These are phyloP conservation scores for Fagopyrum homotropicum DNA, from an alignment of 148 eudicot genomes.

Conservation along the genomic window DNA sequence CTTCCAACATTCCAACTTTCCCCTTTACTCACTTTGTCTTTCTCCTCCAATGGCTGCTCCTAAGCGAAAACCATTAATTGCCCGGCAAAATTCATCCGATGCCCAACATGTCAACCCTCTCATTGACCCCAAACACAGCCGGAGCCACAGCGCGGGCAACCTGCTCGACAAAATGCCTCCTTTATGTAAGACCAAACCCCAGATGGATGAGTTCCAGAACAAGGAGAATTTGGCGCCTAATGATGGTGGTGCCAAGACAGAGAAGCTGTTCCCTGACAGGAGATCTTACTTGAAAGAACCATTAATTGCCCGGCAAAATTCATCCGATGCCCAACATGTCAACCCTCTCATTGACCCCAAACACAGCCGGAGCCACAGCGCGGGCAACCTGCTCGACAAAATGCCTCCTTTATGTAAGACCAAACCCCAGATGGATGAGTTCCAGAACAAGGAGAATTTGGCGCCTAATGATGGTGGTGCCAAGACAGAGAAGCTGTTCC, in stretches of 20 bases:
- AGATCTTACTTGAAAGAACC: slow-evolving; percentile 30
- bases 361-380: slow-evolving; percentile 37
- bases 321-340: slow-evolving; percentile 40
- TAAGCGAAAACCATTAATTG: slow-evolving; percentile 36
- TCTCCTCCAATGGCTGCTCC: slow-evolving; percentile 36
- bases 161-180: slow-evolving; percentile 4
- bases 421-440: background rate
- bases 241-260: slow-evolving; percentile 14
- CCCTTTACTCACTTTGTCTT: background rate
- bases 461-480: slow-evolving; percentile 19
- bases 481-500: slow-evolving; percentile 17
- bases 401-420: slow-evolving; percentile 17
- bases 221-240: slow-evolving; percentile 51
- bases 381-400: slow-evolving; percentile 14
- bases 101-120: slow-evolving; percentile 56
- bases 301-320: slow-evolving; percentile 33
- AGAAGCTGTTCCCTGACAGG: slow-evolving; percentile 22
- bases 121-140: slow-evolving; percentile 40
- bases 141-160: slow-evolving; percentile 32
- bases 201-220: slow-evolving; percentile 7
- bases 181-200: slow-evolving; percentile 14
- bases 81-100: slow-evolving; percentile 38
- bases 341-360: slow-evolving; percentile 56
- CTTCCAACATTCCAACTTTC: background rate
- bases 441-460: slow-evolving; percentile 46